A percentile compares a stretch with the other conserved stretches of the same genome.
phyloP scores from a whole-genome alignment of 768 basidiomycete genomes.

The Pisolithus orientalis region DNA sequence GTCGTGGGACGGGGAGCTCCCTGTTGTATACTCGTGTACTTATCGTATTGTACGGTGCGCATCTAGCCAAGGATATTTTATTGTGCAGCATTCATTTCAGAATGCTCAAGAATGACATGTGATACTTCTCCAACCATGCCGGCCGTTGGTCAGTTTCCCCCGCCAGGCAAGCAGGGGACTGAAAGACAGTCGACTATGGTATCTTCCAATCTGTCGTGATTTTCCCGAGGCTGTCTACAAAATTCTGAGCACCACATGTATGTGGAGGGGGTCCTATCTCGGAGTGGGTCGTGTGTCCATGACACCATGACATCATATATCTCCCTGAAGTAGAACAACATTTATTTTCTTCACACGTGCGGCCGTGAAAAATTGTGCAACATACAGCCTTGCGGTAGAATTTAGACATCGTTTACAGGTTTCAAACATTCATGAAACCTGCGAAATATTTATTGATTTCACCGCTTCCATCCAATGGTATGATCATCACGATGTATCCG shows the following conservation, averaged over 20 bases:
- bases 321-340: no score
- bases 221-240: no score
- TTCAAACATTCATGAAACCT: constrained; percentile 28
- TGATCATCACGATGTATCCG: constrained; percentile 57
- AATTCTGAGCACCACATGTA: no score
- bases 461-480: constrained; percentile 35
- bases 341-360: no score
- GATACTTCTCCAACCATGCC: background rate
- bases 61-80: background rate
- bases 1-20: background rate
- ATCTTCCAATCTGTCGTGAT: no score
- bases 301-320: no score
- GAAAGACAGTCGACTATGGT: no score
- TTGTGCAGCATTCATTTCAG: background rate
- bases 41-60: background rate
- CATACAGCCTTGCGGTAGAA: background rate
- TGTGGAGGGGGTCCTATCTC: no score
- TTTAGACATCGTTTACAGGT: no score
- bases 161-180: background rate
- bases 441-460: constrained; percentile 43
- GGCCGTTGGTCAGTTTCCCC: background rate
- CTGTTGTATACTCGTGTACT: background rate
- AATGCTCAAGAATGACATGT: no score
- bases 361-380: background rate
- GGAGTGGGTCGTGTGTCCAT: no score